phyloP scores from a whole-genome alignment of 2,329 filamentous ascomycete genomes.

The Calycina herbarum region DNA sequence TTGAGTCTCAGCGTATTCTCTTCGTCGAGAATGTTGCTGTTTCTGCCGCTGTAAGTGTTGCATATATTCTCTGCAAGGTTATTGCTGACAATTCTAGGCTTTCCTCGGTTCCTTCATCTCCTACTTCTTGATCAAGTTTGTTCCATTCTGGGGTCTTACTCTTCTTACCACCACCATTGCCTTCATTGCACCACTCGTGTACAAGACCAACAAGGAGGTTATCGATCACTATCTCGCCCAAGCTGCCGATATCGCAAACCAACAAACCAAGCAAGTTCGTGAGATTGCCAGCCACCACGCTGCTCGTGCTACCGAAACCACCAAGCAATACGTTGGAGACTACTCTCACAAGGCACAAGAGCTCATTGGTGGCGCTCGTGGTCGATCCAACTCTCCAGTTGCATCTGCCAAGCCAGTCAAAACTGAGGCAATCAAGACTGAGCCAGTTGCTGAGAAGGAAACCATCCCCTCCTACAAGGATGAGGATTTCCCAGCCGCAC shows the following conservation, averaged over 20 bases:
- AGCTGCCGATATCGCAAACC: constrained; percentile 56
- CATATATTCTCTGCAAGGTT: neutral
- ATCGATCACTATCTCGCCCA: constrained; percentile 64
- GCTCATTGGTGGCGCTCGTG: constrained; percentile 52
- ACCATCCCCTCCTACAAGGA: constrained; percentile 26
- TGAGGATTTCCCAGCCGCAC: constrained; percentile 36
- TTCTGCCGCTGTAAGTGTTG: constrained; percentile 56
- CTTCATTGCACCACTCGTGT: constrained; percentile 64
- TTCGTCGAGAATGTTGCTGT: constrained; percentile 66
- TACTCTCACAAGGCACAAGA: constrained; percentile 68
- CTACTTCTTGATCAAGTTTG: constrained; percentile 68
- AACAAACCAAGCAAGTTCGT: constrained; percentile 64
- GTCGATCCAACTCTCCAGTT: constrained; percentile 34
- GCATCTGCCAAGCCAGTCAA: constrained; percentile 1
- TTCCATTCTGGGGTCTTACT: constrained; percentile 69
- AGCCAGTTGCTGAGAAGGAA: constrained; percentile 27
- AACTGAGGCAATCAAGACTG: constrained; percentile 21
- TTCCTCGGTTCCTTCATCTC: constrained; percentile 62
- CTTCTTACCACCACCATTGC: constrained; percentile 58
- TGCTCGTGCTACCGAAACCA: constrained; percentile 59
- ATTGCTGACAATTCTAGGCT: constrained; percentile 45
- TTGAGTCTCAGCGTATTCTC: constrained; percentile 67
- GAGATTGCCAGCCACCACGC: constrained; percentile 64
- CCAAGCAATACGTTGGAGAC: constrained; percentile 68
- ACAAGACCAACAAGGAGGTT: constrained; percentile 67